Evolutionary conservation across 768 basidiomycete genomes (phyloP).

Genomic region (Rhodotorula diobovata): DNA sequence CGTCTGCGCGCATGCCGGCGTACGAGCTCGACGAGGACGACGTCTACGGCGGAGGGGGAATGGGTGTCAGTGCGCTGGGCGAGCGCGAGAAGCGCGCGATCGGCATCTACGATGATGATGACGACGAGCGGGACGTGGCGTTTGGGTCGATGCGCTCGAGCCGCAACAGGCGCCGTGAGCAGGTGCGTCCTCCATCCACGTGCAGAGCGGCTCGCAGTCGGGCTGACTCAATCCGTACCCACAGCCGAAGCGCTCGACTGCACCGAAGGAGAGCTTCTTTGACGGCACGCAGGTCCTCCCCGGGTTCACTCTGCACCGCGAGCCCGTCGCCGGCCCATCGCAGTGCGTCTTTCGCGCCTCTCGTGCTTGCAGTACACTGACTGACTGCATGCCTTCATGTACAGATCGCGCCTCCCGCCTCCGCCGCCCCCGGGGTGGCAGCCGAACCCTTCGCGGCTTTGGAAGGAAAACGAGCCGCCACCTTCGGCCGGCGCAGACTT

Average conservation of each 20-base stretch:
- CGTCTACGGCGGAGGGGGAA: constrained; percentile 78
- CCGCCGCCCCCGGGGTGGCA: constrained; percentile 78
- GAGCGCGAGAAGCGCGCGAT: constrained; percentile 58
- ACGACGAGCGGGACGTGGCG: constrained; percentile 58
- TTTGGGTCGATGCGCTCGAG: constrained; percentile 20
- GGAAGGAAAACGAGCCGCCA: constrained; percentile 51
- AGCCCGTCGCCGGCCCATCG: constrained; percentile 49
- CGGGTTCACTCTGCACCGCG: constrained; percentile 67
- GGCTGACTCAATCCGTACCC: background rate
- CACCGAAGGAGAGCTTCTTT: constrained; percentile 52
- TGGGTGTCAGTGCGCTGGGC: constrained; percentile 46
- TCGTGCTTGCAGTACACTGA: background rate
- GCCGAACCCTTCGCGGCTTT: constrained; percentile 75
- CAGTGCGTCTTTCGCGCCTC: constrained; percentile 47
- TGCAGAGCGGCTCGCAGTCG: background rate
- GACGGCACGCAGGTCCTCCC: constrained; percentile 69
- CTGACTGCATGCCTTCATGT: background rate
- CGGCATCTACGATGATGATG: constrained; percentile 55
- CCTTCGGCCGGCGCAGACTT: background rate
- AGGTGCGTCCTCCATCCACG: background rate
- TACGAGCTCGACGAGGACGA: constrained; percentile 61
- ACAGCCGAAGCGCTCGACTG: background rate
- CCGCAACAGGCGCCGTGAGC: constrained; percentile 38
- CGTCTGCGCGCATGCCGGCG: constrained; percentile 5
- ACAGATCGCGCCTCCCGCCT: constrained; percentile 52